A percentile compares a stretch with the other conserved stretches of the same genome.
Evolutionary conservation across 352 stramenopile genomes (phyloP).

Genomic region (Globisporangium irregulare): DNA sequence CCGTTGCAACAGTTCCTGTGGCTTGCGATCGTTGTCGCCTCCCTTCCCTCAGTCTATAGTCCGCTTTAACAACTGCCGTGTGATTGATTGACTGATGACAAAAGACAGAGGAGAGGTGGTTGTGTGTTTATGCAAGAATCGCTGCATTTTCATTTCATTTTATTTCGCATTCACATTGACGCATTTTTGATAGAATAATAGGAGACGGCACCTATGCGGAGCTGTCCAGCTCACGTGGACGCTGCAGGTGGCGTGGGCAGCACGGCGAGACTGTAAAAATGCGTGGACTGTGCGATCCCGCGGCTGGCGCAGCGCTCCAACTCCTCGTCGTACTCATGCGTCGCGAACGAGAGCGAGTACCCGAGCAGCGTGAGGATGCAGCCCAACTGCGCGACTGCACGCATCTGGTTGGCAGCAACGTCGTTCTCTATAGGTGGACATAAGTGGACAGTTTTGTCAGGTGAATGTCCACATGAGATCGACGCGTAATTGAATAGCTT

Average conservation of each 20-base stretch:
- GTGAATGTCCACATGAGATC: not conserved
- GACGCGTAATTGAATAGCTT: not conserved
- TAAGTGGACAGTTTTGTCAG: not conserved
- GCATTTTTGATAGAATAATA: not conserved
- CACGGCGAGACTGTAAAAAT: slow-evolving; percentile 17
- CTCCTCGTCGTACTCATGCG: slow-evolving; percentile 27
- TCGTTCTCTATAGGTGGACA: slow-evolving; percentile 21
- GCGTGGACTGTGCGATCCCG: slow-evolving; percentile 14
- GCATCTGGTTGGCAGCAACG: slow-evolving; percentile 34
- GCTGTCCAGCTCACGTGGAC: not conserved
- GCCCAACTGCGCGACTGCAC: slow-evolving; percentile 34
- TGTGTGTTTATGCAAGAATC: slow-evolving; percentile 1
- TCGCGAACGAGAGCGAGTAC: slow-evolving; percentile 48
- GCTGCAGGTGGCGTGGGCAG: slow-evolving; percentile 10
- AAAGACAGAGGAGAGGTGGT: not conserved
- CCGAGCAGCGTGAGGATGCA: slow-evolving; percentile 56
- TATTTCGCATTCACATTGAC: not conserved
- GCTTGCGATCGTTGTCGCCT: not conserved
- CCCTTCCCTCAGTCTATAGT: not conserved
- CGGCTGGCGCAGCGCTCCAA: slow-evolving; percentile 3
- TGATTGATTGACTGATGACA: not conserved
- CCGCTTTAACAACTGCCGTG: not conserved
- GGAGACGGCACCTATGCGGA: too few relatives aligned
- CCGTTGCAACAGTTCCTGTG: not conserved
- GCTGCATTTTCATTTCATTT: slow-evolving; percentile 1